These are phyloP conservation scores for Chondrus crispus DNA, from an alignment of 23 red algal genomes.

Conservation along the genomic window DNA sequence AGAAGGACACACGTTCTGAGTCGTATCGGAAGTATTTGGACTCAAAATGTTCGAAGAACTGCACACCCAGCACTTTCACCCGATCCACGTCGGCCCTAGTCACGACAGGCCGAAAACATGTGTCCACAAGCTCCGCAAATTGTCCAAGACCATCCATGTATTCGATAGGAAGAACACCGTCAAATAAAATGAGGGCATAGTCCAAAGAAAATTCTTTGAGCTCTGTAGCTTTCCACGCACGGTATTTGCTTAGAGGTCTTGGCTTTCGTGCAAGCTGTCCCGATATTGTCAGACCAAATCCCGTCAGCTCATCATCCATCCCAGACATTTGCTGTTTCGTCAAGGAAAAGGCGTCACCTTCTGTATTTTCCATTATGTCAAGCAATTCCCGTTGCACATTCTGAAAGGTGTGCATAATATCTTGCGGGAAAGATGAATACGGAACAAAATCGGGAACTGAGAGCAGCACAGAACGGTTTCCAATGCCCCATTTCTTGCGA, in stretches of 20 bases:
- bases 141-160: not conserved
- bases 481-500: not conserved
- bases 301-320: not conserved
- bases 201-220: not conserved
- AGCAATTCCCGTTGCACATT: conserved; percentile 1
- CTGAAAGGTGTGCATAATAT: not conserved
- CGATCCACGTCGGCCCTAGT: not conserved
- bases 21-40: not conserved
- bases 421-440: not conserved
- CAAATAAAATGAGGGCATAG: not conserved
- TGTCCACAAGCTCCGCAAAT: not conserved
- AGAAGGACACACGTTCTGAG: not conserved
- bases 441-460: not conserved
- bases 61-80: not conserved
- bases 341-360: not conserved
- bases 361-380: not conserved
- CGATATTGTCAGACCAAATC: not conserved
- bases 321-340: not conserved
- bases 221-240: not conserved
- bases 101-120: not conserved
- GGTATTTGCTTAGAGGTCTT: not conserved
- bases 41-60: not conserved
- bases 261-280: not conserved
- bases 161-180: not conserved
- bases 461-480: not conserved